Evolutionary conservation across 139 green algal species (phyloP).

Genomic region (Micromonas commoda): DNA sequence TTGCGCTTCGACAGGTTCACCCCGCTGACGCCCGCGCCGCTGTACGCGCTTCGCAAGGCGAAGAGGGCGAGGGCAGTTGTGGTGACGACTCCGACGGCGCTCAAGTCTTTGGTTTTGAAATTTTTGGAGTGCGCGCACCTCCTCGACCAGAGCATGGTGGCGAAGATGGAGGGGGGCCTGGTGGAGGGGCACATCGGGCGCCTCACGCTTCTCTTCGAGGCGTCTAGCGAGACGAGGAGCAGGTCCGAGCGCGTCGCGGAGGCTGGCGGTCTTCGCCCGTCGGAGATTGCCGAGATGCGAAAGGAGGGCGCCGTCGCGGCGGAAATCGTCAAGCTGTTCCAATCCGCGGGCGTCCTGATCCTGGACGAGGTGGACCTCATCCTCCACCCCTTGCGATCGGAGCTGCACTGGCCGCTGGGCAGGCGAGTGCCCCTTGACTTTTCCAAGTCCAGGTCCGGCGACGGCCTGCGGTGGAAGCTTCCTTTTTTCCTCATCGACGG

Average conservation of each 20-base stretch:
- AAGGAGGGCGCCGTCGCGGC: background rate
- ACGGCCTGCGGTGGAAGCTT: conserved; percentile 35
- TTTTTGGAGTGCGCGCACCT: conserved; percentile 19
- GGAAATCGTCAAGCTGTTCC: conserved; percentile 31
- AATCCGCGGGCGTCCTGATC: conserved; percentile 24
- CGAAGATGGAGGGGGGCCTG: background rate
- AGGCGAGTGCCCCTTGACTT: conserved; percentile 28
- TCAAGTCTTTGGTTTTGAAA: conserved; percentile 32
- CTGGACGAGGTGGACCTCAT: conserved; percentile 40
- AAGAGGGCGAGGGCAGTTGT: conserved; percentile 5
- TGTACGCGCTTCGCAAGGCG: conserved; percentile 22
- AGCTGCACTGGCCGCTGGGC: conserved; percentile 38
- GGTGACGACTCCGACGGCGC: conserved; percentile 6
- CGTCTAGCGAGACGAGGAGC: background rate
- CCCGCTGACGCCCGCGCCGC: background rate
- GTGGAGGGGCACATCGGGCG: background rate
- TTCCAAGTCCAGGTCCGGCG: background rate
- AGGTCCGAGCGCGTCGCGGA: conserved; percentile 14
- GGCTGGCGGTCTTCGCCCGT: background rate
- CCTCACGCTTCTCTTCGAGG: background rate
- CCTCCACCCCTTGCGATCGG: conserved; percentile 36
- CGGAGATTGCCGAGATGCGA: background rate
- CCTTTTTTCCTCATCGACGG: conserved; percentile 33
- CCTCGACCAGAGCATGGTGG: conserved; percentile 16
- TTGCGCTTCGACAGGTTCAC: conserved; percentile 32